Percentiles rank a stretch among this genome's conserved stretches.
These are phyloP conservation scores for Candida sithepensis DNA, from an alignment of 805 yeast species.

Conservation along the genomic window DNA sequence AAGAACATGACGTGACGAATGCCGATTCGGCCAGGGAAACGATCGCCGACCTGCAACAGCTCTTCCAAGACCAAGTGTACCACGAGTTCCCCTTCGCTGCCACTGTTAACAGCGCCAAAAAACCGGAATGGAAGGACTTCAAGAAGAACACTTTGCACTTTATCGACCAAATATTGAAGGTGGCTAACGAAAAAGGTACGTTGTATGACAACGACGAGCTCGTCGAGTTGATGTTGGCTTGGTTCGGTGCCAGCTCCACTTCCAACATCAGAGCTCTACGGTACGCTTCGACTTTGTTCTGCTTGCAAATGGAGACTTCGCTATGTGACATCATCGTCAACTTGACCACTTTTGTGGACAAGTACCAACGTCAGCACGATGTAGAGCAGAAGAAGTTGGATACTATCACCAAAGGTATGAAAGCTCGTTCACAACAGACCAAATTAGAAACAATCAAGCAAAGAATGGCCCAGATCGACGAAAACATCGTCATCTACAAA, in stretches of 20 bases:
- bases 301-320: conserved; percentile 57
- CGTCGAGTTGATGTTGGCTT: conserved; percentile 56
- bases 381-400: conserved; percentile 23
- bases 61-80: conserved; percentile 53
- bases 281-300: conserved; percentile 56
- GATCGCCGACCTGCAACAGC: conserved; percentile 63
- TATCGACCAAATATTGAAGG: conserved; percentile 45
- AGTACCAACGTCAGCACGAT: conserved; percentile 41
- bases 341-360: conserved; percentile 36
- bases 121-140: conserved; percentile 41
- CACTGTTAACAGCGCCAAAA: conserved; percentile 39
- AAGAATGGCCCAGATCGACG: conserved; percentile 44
- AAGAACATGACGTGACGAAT: conserved; percentile 65
- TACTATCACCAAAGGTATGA: conserved; percentile 12
- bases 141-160: conserved; percentile 54
- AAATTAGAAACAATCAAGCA: conserved; percentile 33
- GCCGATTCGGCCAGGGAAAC: conserved; percentile 62
- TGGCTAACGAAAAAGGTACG: conserved; percentile 60
- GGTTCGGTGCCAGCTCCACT: conserved; percentile 74
- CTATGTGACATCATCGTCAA: conserved; percentile 49
- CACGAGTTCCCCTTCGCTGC: conserved; percentile 65
- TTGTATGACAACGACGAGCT: conserved; percentile 46
- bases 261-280: conserved; percentile 70
- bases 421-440: no score
- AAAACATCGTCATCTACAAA: conserved; percentile 38